These are phyloP conservation scores for Volvox reticuliferus DNA, from an alignment of 139 green algal species.

Conservation along the genomic window DNA sequence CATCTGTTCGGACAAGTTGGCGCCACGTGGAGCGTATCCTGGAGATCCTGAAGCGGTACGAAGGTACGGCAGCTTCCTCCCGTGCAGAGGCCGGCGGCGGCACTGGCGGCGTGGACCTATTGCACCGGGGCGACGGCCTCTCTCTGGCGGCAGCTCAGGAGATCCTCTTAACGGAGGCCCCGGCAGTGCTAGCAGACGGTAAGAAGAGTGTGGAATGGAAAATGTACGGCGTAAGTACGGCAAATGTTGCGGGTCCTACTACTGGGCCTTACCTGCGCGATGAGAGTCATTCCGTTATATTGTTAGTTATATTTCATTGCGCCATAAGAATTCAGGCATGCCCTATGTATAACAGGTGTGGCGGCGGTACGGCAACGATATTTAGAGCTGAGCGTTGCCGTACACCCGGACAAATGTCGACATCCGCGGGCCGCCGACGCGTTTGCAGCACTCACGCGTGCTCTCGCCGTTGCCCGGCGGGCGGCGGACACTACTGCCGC, in stretches of 20 bases:
- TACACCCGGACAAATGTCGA: conserved; percentile 86
- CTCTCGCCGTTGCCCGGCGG: conserved; percentile 53
- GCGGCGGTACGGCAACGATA: conserved; percentile 59
- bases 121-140: neutral
- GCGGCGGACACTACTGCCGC: neutral
- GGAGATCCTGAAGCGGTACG: conserved; percentile 30
- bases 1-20: neutral
- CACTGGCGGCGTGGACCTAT: neutral
- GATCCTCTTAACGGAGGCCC: neutral
- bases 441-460: conserved; percentile 67
- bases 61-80: neutral
- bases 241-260: too few species aligned
- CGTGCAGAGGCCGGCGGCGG: neutral
- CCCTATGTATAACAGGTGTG: neutral
- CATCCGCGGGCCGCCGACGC: conserved; percentile 63
- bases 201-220: neutral
- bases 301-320: too few species aligned
- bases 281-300: too few species aligned
- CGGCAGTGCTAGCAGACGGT: neutral
- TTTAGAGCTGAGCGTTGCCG: conserved; percentile 69
- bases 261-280: too few species aligned
- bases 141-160: conserved; percentile 38
- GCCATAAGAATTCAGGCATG: too few species aligned
- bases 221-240: too few species aligned
- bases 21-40: conserved; percentile 43